phyloP scores from a whole-genome alignment of 192 early-diverging fungal species.

The Podila verticillata region DNA sequence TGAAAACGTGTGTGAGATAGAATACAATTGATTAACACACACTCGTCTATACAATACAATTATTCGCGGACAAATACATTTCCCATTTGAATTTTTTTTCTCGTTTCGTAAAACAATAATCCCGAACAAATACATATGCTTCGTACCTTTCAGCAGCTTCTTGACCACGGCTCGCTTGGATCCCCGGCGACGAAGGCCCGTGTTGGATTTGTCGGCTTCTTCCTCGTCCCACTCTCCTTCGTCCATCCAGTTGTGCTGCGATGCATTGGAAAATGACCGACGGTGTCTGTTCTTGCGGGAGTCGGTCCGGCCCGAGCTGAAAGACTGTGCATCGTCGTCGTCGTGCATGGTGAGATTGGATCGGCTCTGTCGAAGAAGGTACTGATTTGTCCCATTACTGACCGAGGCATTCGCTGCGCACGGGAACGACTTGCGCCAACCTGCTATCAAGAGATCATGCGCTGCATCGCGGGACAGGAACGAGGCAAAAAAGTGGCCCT shows the following conservation, averaged over 20 bases:
- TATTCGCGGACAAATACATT: no score
- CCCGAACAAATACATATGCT: neutral
- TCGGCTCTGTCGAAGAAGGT: constrained; percentile 6
- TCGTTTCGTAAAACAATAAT: neutral
- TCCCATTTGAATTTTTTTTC: no score
- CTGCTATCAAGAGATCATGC: constrained; percentile 74
- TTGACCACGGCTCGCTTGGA: constrained; percentile 32
- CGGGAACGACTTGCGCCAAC: constrained; percentile 64
- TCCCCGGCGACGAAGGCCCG: constrained; percentile 20
- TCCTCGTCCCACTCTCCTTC: constrained; percentile 19
- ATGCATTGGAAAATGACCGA: constrained; percentile 35
- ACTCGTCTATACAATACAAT: no score
- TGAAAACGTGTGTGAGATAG: neutral
- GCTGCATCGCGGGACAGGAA: constrained; percentile 86
- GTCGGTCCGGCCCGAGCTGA: constrained; percentile 25
- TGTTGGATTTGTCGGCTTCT: neutral
- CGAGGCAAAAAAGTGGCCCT: constrained; percentile 83
- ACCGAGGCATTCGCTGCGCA: constrained; percentile 34
- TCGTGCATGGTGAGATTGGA: constrained; percentile 17
- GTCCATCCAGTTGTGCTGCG: constrained; percentile 14
- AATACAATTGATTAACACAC: neutral
- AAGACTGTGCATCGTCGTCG: constrained; percentile 27
- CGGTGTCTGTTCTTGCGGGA: constrained; percentile 39
- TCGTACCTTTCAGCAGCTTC: constrained; percentile 35
- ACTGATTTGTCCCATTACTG: neutral